These are phyloP conservation scores for Chlamydomonas incerta DNA, from an alignment of 139 green algal species.

Conservation along the genomic window DNA sequence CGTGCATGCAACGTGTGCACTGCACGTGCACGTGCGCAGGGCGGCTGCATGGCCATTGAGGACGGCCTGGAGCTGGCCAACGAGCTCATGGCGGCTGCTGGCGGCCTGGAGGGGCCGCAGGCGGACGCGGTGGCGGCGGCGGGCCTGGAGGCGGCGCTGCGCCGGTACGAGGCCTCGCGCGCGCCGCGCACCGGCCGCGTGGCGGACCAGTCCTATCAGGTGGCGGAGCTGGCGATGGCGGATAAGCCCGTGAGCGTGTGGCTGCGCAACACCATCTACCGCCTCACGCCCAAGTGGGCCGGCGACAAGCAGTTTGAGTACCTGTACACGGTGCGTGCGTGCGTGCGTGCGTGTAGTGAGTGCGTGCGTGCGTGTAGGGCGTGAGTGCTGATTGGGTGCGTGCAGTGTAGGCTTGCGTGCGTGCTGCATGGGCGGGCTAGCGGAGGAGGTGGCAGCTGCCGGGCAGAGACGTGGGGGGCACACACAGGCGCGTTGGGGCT, in stretches of 20 bases:
- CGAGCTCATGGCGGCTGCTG: conserved; percentile 60
- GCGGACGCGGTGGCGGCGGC: not conserved
- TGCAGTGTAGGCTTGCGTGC: not conserved
- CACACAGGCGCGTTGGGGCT: no score
- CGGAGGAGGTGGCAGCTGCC: no score
- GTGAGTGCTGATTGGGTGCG: not conserved
- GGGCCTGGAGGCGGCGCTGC: conserved; percentile 7
- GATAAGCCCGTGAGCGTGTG: not conserved
- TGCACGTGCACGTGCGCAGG: no score
- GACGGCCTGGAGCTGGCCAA: conserved; percentile 74
- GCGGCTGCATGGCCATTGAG: conserved; percentile 90
- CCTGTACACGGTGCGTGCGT: conserved; percentile 21
- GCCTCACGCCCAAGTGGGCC: conserved; percentile 16
- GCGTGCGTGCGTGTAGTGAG: no score
- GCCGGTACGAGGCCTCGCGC: conserved; percentile 16
- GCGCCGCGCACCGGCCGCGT: conserved; percentile 15
- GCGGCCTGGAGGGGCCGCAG: conserved; percentile 43
- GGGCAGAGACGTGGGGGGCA: no score
- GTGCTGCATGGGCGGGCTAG: no score
- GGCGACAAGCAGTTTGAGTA: conserved; percentile 44
- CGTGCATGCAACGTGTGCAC: no score
- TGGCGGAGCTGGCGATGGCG: conserved; percentile 14
- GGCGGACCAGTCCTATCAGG: conserved; percentile 5
- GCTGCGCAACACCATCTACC: conserved; percentile 32
- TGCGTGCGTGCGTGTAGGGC: not conserved